phyloP scores from a whole-genome alignment of 2,329 filamentous ascomycete species.

The Phialophora tarda region DNA sequence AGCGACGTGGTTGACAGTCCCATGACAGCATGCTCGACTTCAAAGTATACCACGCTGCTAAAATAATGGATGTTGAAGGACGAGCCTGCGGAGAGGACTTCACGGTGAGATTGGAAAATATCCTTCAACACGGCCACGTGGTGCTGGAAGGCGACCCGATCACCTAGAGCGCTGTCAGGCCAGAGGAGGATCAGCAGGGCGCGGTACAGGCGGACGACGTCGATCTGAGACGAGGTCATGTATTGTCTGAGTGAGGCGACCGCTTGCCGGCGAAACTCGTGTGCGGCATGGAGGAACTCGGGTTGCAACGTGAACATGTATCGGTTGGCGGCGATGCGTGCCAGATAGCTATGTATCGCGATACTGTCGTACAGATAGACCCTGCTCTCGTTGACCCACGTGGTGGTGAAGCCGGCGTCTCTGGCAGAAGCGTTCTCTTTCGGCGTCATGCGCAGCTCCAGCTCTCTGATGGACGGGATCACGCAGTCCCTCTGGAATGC shows the following conservation, averaged over 20 bases:
- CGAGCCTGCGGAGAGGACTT: slow-evolving; percentile 7
- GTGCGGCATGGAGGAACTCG: slow-evolving; percentile 11
- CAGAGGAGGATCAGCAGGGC: slow-evolving; percentile 21
- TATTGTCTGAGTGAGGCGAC: slow-evolving; percentile 14
- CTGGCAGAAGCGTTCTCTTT: slow-evolving; percentile 8
- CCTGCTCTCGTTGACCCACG: slow-evolving; percentile 14
- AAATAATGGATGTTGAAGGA: slow-evolving; percentile 19
- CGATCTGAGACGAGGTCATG: slow-evolving; percentile 9
- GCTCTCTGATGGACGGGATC: slow-evolving; percentile 10
- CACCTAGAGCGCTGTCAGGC: slow-evolving; percentile 16
- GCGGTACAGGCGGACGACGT: slow-evolving; percentile 18
- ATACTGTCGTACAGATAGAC: slow-evolving; percentile 23
- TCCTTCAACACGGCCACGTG: slow-evolving; percentile 17
- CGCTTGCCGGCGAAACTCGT: slow-evolving; percentile 1
- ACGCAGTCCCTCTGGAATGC: slow-evolving; percentile 17
- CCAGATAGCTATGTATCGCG: slow-evolving; percentile 21
- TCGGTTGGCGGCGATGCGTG: slow-evolving; percentile 18
- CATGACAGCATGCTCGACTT: slow-evolving; percentile 17
- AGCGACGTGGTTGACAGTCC: slow-evolving; percentile 2
- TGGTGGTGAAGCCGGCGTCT: slow-evolving; percentile 12
- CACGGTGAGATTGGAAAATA: slow-evolving; percentile 11
- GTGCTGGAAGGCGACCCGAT: slow-evolving; percentile 5
- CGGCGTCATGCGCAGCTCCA: slow-evolving; percentile 14
- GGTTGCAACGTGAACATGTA: slow-evolving; percentile 9
- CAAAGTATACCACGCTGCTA: slow-evolving; percentile 17